Base-by-base conservation (phyloP, 148 eudicot genomes). In the Chenopodium quinoa region DNA sequence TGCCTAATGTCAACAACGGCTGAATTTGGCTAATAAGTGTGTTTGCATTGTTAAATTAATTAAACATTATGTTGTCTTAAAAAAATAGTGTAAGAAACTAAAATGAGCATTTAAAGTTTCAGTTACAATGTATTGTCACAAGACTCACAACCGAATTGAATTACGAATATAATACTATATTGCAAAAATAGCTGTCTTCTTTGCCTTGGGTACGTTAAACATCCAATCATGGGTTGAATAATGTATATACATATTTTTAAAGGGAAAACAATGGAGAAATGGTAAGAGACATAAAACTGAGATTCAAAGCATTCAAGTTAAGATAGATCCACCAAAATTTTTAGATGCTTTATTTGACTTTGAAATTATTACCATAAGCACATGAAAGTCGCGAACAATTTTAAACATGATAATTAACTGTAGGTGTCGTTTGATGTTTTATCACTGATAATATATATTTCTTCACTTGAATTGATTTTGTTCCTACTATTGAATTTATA, bases 41-140 rank as follows among this genome's bases (percentile, higher is more conserved):
- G 65, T 52, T 50, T 50, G 54, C 62, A 17, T 52, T 69, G 27
- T 50, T 48, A 31, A 29, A 37, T 32, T 70, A 10, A 10, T 29
- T 17, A 40, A 79, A 31, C 9, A 19, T 48, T 19, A 40, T 40
- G 82, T 71, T 71, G 75, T 71, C 82, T 48, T 56, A 29, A 68
- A 71, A 68, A 48, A 48, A 4, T 44, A 5, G 27, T 22, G 34
- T 16, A 40, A 65, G 9, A 25, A 1, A n/a, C 40, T 20, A 63
- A 58, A 29, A 63, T 40, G 47, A 40, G 44, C 46, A 22, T 34
- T 77, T 22, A 47, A 65, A 66, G 40, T 40, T 66, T 27, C 4
- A 48, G 80, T 78, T 67, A n/a, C 80, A 67, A 66, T 67, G 60
- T 78, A 74, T 74, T 74, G 77, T 74, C 77, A 74, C 27, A 27